Base-by-base conservation (phyloP, 2,329 filamentous ascomycete genomes). In the Monosporascus ibericus region DNA sequence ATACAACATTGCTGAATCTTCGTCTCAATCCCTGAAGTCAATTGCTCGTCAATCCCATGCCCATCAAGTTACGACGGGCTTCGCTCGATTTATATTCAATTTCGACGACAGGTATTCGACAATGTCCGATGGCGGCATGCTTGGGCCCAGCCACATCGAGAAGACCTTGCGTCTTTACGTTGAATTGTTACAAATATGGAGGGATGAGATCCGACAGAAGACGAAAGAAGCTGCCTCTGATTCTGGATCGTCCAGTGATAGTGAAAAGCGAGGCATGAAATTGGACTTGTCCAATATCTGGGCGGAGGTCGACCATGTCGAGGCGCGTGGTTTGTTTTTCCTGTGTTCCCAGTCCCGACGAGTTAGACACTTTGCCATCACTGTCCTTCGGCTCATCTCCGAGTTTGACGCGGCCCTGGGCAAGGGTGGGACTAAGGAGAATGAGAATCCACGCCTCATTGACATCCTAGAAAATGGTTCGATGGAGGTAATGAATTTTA, bases 31-130 rank as follows among this genome's bases (percentile, higher is more conserved):
- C 1, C 72, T 99, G 17, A 97, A 96, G 68, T 92, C 92, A 0
- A 99, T 99, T 62, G 94, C 95, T 11, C 82, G 89, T 34, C 94
- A 99, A 64, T 89, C 87, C 7, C 88, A 96, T 70, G 92, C 94
- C 0, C 91, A 99, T 61, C 89, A 94, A 68, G 94, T 99, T 3
- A 96, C 92, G 0, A 96, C 95, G 70, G 92, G 94, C 0, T 99
- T 99, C 70, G 90, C 94, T 38, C 81, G 92, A 25, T 99, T 97
- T 70, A 99, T 99, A 50, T 99, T 99, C 74, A 96, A 94, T 61
- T 99, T 97, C 67, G 95, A 99, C 68, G 92, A 95, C 60, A 85
- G 92, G 24, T 99, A 99, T 68, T 90, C 92, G 1, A 97, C 94
- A 34, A 96, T 97, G 85, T 96, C 92, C 9, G 94, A 99, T 64